phyloP scores from a whole-genome alignment of 306 rosid species.

The Hippophae rhamnoides region DNA sequence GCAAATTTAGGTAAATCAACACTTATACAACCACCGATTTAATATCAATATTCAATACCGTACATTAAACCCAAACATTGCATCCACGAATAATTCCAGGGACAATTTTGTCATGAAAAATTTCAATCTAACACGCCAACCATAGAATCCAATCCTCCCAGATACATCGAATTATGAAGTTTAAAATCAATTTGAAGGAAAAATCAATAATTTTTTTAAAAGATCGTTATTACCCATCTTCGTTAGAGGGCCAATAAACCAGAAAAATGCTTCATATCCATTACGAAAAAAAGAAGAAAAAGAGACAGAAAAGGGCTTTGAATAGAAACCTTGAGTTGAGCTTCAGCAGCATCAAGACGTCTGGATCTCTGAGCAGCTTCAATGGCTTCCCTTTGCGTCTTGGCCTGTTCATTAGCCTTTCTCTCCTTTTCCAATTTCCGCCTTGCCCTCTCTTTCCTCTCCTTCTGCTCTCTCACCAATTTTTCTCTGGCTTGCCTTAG shows the following conservation, averaged over 20 bases:
- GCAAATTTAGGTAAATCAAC: too few species aligned
- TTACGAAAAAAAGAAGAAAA: neutral
- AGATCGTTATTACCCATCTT: neutral
- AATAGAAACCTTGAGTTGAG: constrained; percentile 63
- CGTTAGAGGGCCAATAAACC: neutral
- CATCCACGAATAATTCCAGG: too few species aligned
- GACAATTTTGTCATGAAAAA: too few species aligned
- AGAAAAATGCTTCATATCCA: neutral
- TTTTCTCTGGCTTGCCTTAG: constrained; percentile 86
- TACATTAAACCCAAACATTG: too few species aligned
- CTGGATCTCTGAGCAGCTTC: constrained; percentile 75
- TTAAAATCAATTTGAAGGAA: neutral
- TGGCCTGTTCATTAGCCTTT: constrained; percentile 61
- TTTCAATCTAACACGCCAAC: too few species aligned
- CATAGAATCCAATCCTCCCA: neutral
- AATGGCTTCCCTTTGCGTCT: constrained; percentile 67
- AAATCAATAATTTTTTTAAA: neutral
- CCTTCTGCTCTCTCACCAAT: constrained; percentile 80
- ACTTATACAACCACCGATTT: too few species aligned
- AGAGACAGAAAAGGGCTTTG: neutral
- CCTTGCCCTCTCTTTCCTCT: constrained; percentile 46
- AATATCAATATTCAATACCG: too few species aligned
- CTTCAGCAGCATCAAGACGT: constrained; percentile 74
- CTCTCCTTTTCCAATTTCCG: constrained; percentile 46
- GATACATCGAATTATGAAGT: neutral